Conservation (phyloP, 2,329 filamentous ascomycete species). For the Phaeosphaeriaceae sp. region DNA sequence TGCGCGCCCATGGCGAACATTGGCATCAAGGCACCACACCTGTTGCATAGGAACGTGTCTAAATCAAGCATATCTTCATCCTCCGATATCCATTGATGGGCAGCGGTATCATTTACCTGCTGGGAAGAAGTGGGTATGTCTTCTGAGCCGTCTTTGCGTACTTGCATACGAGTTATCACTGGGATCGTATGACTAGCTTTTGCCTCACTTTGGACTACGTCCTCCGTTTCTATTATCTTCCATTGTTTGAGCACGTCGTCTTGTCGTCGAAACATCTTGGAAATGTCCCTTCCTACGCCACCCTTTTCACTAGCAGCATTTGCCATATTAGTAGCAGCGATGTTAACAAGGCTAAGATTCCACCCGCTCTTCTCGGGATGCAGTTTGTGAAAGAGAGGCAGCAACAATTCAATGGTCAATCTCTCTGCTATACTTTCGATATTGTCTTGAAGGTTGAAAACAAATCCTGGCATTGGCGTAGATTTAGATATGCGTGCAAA, state of each 20-base stretch:
- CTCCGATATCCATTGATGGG: constrained; percentile 37
- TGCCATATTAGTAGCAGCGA: constrained; percentile 86
- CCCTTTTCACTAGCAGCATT: constrained; percentile 54
- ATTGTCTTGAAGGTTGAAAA: constrained; percentile 68
- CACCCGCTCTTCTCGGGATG: constrained; percentile 73
- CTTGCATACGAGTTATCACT: not conserved
- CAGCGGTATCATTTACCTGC: constrained; percentile 17
- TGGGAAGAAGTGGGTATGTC: constrained; percentile 38
- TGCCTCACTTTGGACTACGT: constrained; percentile 32
- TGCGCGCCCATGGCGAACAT: constrained; percentile 66
- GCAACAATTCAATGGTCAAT: constrained; percentile 70
- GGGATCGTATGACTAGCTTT: not conserved
- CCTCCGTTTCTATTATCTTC: constrained; percentile 58
- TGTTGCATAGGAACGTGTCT: constrained; percentile 50
- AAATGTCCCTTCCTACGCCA: constrained; percentile 73
- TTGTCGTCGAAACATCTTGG: constrained; percentile 80
- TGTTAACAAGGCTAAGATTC: constrained; percentile 83
- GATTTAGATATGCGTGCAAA: constrained; percentile 79
- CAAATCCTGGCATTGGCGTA: constrained; percentile 71
- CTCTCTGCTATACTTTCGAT: constrained; percentile 68
- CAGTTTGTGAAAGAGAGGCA: constrained; percentile 76
- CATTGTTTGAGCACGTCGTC: constrained; percentile 73
- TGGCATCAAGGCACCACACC: constrained; percentile 63
- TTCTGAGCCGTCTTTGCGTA: constrained; percentile 36
- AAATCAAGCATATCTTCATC: constrained; percentile 40